Conservation (phyloP, 257 asterid species). For the Solanum bukasovii region DNA sequence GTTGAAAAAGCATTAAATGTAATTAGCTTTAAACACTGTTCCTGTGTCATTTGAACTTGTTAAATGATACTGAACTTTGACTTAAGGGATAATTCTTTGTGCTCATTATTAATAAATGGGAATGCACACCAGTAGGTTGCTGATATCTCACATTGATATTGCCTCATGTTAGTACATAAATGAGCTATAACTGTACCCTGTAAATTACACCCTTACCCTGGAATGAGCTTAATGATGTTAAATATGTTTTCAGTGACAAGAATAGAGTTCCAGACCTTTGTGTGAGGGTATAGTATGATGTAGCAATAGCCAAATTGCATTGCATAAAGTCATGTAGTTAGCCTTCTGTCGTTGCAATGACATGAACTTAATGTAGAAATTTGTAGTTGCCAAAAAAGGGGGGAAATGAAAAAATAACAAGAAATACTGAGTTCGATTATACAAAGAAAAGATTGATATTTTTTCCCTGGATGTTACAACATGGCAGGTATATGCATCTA, state of each 20-base stretch:
- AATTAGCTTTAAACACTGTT: neutral
- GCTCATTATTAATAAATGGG: neutral
- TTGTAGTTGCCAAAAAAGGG: neutral
- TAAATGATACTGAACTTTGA: neutral
- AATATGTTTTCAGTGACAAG: neutral
- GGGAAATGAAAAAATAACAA: neutral
- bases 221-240: neutral
- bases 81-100: neutral
- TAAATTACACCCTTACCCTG: neutral
- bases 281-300: neutral
- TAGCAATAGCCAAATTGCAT: neutral
- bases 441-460: too few relatives aligned
- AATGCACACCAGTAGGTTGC: neutral
- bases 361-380: neutral
- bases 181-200: neutral
- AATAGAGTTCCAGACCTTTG: neutral
- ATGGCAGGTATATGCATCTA: neutral
- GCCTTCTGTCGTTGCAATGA: neutral
- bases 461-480: neutral
- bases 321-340: neutral
- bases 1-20: neutral
- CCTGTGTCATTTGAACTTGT: neutral
- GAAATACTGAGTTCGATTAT: neutral
- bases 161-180: neutral
- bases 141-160: neutral